Conservation (phyloP, 257 asterid species). For the Lantana camara region DNA sequence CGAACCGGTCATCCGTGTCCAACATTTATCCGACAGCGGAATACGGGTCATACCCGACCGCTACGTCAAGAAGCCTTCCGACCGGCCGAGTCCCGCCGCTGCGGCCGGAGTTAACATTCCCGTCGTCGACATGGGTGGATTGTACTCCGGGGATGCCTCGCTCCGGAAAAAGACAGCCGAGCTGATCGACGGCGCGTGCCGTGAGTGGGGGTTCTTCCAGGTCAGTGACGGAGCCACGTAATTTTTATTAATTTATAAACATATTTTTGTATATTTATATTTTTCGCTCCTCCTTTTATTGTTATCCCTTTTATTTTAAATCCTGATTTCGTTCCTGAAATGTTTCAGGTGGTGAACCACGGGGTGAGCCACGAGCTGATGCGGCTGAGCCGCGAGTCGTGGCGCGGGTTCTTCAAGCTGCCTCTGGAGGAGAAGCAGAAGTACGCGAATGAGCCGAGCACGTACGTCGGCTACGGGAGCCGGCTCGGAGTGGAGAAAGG, state of each 20-base stretch:
- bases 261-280: no score
- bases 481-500: slow-evolving; percentile 79
- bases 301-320: no score
- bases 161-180: slow-evolving; percentile 35
- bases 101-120: slow-evolving; percentile 32
- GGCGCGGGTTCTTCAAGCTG: slow-evolving; percentile 76
- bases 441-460: slow-evolving; percentile 65
- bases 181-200: slow-evolving; percentile 58
- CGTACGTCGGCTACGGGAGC: slow-evolving; percentile 95
- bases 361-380: slow-evolving; percentile 65
- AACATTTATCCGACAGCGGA: slow-evolving; percentile 75
- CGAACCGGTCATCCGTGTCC: slow-evolving; percentile 85
- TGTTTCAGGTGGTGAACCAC: slow-evolving; percentile 85
- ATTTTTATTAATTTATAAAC: no score
- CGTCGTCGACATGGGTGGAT: slow-evolving; percentile 53
- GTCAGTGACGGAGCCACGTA: no score
- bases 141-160: slow-evolving; percentile 42
- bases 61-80: slow-evolving; percentile 66
- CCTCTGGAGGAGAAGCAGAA: slow-evolving; percentile 72
- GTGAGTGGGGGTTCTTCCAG: slow-evolving; percentile 96
- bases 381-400: slow-evolving; percentile 48
- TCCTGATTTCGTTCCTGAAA: no score
- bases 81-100: slow-evolving; percentile 42
- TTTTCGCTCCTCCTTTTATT: no score
- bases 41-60: slow-evolving; percentile 70